Evolutionary conservation across 345 rosid genomes (phyloP).

Genomic region (Populus tremula): DNA sequence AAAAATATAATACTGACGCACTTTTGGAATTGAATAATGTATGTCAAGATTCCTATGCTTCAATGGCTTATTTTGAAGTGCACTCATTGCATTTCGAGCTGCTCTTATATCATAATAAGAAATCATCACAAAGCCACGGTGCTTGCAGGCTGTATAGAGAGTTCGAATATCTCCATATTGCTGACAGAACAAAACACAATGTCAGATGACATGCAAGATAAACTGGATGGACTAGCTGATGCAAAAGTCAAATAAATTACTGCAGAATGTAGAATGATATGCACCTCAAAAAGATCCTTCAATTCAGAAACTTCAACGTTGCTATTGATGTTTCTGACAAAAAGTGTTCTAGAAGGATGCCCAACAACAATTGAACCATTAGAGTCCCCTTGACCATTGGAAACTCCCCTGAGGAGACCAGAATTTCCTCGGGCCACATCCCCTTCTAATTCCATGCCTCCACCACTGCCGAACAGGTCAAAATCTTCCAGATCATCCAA

Average conservation of each 20-base stretch:
- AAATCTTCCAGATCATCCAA: conserved; percentile 70
- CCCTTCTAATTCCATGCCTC: conserved; percentile 85
- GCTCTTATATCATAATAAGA: conserved; percentile 50
- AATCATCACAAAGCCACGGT: conserved; percentile 73
- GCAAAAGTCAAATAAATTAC: background rate
- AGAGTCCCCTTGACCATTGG: conserved; percentile 41
- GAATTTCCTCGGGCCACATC: conserved; percentile 39
- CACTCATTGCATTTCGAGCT: conserved; percentile 20
- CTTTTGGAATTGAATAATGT: conserved; percentile 24
- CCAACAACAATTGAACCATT: conserved; percentile 55
- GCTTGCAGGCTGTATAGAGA: conserved; percentile 73
- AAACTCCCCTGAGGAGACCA: conserved; percentile 25
- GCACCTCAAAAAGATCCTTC: conserved; percentile 78
- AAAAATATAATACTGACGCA: conserved; percentile 1
- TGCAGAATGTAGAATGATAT: conserved; percentile 1
- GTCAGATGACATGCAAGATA: background rate
- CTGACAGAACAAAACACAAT: conserved; percentile 36
- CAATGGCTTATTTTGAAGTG: conserved; percentile 21
- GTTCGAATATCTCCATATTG: conserved; percentile 78
- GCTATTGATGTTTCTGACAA: conserved; percentile 72
- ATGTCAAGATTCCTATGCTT: conserved; percentile 19
- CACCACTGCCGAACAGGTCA: conserved; percentile 84
- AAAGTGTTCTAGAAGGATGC: conserved; percentile 79
- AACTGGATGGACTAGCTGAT: background rate
- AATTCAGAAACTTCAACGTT: conserved; percentile 75